Percentiles rank a stretch among this genome's conserved stretches.
Conservation (phyloP, 306 rosid species). For the Lathyrus aphaca region DNA sequence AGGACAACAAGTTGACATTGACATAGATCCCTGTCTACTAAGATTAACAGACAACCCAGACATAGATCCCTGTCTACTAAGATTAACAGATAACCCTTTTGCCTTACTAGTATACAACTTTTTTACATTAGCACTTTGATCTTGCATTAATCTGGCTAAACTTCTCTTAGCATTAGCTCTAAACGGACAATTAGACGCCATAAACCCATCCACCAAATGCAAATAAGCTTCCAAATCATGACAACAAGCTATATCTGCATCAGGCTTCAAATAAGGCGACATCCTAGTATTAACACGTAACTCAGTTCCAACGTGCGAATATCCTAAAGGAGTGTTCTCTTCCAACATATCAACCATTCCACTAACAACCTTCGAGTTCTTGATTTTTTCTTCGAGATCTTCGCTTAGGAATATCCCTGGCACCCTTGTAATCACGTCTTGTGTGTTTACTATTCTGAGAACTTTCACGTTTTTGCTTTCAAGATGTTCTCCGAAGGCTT, state of each 20-base stretch:
- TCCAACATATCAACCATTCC: constrained; percentile 53
- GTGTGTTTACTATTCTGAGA: constrained; percentile 76
- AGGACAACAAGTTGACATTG: constrained; percentile 62
- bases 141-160: constrained; percentile 65
- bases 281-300: constrained; percentile 76
- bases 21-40: constrained; percentile 43
- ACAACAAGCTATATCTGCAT: constrained; percentile 88
- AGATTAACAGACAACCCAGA: constrained; percentile 58
- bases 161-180: constrained; percentile 87
- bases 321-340: constrained; percentile 57
- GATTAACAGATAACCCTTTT: constrained; percentile 58
- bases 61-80: constrained; percentile 45
- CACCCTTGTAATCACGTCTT: constrained; percentile 79
- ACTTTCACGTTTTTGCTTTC: constrained; percentile 59
- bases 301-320: constrained; percentile 83
- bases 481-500: constrained; percentile 55
- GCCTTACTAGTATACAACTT: constrained; percentile 80
- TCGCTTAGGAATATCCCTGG: constrained; percentile 60
- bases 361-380: constrained; percentile 43
- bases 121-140: constrained; percentile 76
- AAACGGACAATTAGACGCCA: constrained; percentile 84
- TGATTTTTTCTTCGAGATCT: constrained; percentile 51
- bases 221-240: constrained; percentile 94
- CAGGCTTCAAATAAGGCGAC: constrained; percentile 84
- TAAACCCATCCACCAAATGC: constrained; percentile 88